Conservation (phyloP, 768 basidiomycete species). For the Agaricus blazei region DNA sequence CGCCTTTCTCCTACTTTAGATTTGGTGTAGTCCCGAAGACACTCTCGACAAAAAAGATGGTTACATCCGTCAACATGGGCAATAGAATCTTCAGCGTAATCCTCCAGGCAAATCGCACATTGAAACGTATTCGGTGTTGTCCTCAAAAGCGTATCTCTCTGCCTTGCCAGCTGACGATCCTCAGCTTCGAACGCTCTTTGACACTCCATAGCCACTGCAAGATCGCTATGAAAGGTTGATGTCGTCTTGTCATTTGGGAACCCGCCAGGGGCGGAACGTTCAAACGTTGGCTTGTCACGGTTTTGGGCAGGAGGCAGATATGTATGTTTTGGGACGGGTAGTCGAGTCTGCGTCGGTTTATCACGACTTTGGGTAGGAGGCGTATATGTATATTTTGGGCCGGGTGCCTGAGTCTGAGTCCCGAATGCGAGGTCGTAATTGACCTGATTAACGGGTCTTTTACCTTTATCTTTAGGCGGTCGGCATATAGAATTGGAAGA, state of each 20-base stretch:
- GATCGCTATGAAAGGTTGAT: background rate
- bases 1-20: slow-evolving; percentile 1
- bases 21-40: slow-evolving; percentile 4
- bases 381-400: no score
- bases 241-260: background rate
- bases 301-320: background rate
- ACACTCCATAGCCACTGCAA: slow-evolving; percentile 2
- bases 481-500: background rate
- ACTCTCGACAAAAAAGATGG: slow-evolving; percentile 22
- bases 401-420: background rate
- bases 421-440: background rate
- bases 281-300: background rate
- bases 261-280: background rate
- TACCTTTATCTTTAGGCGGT: background rate
- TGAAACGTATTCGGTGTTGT: slow-evolving; percentile 22
- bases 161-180: background rate
- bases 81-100: slow-evolving; percentile 33
- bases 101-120: slow-evolving; percentile 46
- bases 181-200: slow-evolving; percentile 5
- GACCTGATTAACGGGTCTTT: background rate
- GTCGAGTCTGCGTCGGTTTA: no score
- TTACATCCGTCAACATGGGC: slow-evolving; percentile 33
- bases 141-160: background rate
- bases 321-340: background rate
- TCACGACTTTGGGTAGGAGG: no score